Evolutionary conservation across 805 yeast species (phyloP).

Genomic region (Wickerhamiella azyma): DNA sequence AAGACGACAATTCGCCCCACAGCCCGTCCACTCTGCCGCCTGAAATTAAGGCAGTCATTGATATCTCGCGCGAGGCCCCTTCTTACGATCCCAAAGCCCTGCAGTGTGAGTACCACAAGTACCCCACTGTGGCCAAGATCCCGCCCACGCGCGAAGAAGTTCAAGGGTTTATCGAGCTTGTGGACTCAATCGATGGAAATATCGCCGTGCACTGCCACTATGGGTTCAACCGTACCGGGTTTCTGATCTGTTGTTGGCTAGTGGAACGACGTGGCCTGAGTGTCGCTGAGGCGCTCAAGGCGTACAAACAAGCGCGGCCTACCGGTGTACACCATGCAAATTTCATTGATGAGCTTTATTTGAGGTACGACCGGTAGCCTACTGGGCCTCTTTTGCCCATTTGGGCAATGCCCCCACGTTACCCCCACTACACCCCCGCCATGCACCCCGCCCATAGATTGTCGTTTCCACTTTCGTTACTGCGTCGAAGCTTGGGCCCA

Average conservation of each 20-base stretch:
- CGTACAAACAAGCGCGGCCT: conserved; percentile 41
- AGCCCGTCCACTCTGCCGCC: conserved; percentile 45
- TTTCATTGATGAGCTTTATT: conserved; percentile 57
- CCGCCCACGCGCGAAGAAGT: conserved; percentile 55
- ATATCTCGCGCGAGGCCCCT: conserved; percentile 50
- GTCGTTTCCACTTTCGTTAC: no score
- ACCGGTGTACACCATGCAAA: conserved; percentile 73
- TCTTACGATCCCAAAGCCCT: conserved; percentile 54
- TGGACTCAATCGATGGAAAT: conserved; percentile 35
- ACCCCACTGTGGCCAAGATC: conserved; percentile 65
- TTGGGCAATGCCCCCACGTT: no score
- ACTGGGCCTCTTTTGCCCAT: not conserved
- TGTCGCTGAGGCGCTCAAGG: conserved; percentile 49
- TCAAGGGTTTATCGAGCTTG: conserved; percentile 38
- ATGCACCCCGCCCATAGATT: no score
- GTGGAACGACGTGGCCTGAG: conserved; percentile 46
- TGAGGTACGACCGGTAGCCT: conserved; percentile 32
- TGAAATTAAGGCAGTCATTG: conserved; percentile 46
- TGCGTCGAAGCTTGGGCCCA: no score
- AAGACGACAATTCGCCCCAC: conserved; percentile 42
- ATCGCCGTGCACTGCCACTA: conserved; percentile 69
- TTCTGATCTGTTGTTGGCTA: conserved; percentile 53
- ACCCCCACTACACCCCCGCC: no score
- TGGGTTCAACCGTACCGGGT: conserved; percentile 71
- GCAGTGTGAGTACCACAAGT: conserved; percentile 43